Percentiles rank a stretch among this genome's conserved stretches.
phyloP scores from a whole-genome alignment of 768 basidiomycete genomes.

The Myochromella boudieri region DNA sequence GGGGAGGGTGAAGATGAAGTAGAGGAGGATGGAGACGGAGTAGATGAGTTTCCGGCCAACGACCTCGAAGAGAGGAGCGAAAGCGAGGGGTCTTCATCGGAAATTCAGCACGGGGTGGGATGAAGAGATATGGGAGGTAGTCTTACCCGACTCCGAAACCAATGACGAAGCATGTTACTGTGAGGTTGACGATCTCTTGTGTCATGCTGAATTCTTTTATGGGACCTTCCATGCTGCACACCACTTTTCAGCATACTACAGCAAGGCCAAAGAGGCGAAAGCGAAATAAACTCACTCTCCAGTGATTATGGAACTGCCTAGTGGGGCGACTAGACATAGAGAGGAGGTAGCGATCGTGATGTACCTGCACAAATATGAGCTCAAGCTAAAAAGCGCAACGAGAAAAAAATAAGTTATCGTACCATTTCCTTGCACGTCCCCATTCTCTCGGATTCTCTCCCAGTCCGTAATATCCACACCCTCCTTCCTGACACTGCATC shows the following conservation, averaged over 20 bases:
- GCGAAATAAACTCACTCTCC: constrained; percentile 33
- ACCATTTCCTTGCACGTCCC: constrained; percentile 32
- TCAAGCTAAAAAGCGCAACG: neutral
- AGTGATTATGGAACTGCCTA: constrained; percentile 40
- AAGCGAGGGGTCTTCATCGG: constrained; percentile 35
- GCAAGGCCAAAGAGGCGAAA: neutral
- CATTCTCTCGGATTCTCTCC: constrained; percentile 11
- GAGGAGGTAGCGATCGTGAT: constrained; percentile 33
- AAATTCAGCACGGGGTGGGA: neutral
- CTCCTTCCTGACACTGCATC: constrained; percentile 22
- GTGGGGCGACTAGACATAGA: constrained; percentile 35
- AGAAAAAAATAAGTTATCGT: too few species aligned
- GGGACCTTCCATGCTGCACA: constrained; percentile 32
- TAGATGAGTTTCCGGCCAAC: constrained; percentile 38
- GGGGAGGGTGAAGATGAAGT: constrained; percentile 47
- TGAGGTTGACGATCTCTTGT: constrained; percentile 39
- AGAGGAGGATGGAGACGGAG: constrained; percentile 36
- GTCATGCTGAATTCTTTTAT: constrained; percentile 28
- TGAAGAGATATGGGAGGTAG: constrained; percentile 15
- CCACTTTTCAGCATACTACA: neutral
- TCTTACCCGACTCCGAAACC: constrained; percentile 41
- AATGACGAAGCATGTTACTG: constrained; percentile 42
- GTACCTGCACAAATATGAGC: constrained; percentile 24
- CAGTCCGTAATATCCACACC: constrained; percentile 8
- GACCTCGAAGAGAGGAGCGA: constrained; percentile 39